These are phyloP conservation scores for Sporothrix variecibatus DNA, from an alignment of 2,329 filamentous ascomycete species.

Conservation along the genomic window DNA sequence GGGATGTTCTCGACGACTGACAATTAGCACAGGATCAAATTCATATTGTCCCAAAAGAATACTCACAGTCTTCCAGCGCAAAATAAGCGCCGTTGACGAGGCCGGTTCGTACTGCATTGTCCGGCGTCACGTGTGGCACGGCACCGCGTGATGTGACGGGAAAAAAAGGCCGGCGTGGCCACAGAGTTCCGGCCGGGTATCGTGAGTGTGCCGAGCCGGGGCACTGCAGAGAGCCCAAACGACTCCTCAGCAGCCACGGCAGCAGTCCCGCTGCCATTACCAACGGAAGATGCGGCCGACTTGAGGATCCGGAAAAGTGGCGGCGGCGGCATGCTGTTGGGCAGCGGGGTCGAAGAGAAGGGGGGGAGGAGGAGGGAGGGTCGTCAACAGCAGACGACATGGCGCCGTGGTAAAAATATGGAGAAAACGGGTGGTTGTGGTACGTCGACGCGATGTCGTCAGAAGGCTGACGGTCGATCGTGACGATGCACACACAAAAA, in stretches of 20 bases:
- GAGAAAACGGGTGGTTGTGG: neutral
- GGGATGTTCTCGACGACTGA: slow-evolving; percentile 29
- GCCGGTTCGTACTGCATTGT: slow-evolving; percentile 69
- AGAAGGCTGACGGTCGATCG: neutral
- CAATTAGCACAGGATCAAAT: neutral
- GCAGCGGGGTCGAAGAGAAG: neutral
- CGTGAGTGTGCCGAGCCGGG: slow-evolving; percentile 68
- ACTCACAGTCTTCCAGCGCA: slow-evolving; percentile 89
- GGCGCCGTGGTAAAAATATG: neutral
- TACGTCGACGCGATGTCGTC: neutral
- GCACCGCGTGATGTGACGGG: slow-evolving; percentile 79
- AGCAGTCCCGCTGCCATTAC: neutral
- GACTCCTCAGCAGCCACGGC: neutral
- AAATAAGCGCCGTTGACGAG: slow-evolving; percentile 72
- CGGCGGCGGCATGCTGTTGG: slow-evolving; percentile 12
- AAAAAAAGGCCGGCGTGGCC: slow-evolving; percentile 79
- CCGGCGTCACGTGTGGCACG: slow-evolving; percentile 85
- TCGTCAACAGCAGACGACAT: slow-evolving; percentile 21
- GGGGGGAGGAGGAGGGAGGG: neutral
- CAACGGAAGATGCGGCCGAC: slow-evolving; percentile 15
- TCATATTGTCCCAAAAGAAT: neutral
- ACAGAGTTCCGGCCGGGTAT: slow-evolving; percentile 65
- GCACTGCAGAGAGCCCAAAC: slow-evolving; percentile 33
- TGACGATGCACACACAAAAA: neutral
- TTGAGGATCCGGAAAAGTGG: slow-evolving; percentile 29